These are phyloP conservation scores for Tetrapisispora nanseiensis DNA, from an alignment of 805 yeast genomes.

Conservation along the genomic window DNA sequence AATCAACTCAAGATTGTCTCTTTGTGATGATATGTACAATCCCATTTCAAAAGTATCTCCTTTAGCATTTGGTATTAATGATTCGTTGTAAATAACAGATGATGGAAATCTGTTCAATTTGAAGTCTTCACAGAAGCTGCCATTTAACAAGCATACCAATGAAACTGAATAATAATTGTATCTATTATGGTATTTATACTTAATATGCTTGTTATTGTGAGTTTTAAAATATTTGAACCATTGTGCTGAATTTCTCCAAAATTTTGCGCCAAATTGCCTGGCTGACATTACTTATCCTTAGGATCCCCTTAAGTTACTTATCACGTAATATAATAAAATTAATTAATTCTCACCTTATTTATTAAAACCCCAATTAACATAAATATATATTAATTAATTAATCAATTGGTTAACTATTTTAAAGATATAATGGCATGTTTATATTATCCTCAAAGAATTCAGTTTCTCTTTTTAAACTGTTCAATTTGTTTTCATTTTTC, in stretches of 20 bases:
- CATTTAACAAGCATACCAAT: background rate
- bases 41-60: constrained; percentile 68
- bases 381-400: too few species aligned
- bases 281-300: background rate
- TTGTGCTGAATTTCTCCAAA: background rate
- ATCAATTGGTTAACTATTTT: too few species aligned
- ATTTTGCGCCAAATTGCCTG: background rate
- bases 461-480: too few species aligned
- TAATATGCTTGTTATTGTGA: background rate
- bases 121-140: too few species aligned
- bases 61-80: constrained; percentile 31
- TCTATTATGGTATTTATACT: background rate
- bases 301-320: too few species aligned
- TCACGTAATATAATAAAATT: too few species aligned
- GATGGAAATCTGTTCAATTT: background rate
- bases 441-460: too few species aligned
- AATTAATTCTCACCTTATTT: too few species aligned
- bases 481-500: too few species aligned
- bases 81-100: constrained; percentile 7
- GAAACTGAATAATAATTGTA: background rate
- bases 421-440: too few species aligned
- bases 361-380: too few species aligned
- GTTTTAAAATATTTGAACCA: background rate
- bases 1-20: constrained; percentile 34
- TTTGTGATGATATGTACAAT: constrained; percentile 48